phyloP scores from a whole-genome alignment of 1,139 yeast species.

The Kodamaea fungicola region DNA sequence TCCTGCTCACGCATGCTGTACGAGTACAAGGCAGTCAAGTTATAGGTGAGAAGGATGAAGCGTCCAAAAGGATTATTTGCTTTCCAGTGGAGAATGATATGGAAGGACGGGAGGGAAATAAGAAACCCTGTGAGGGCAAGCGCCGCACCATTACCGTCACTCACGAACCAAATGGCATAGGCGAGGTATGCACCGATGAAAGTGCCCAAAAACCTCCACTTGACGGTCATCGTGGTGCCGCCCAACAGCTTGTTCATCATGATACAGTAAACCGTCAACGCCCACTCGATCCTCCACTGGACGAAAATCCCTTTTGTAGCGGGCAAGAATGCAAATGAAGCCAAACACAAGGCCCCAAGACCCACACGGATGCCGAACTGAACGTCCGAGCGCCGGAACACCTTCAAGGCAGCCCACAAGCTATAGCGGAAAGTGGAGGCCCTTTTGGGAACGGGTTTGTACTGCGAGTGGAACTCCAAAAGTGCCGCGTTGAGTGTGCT shows the following conservation, averaged over 20 bases:
- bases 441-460: slow-evolving; percentile 1
- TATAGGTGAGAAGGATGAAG: slow-evolving; percentile 72
- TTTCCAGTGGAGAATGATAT: slow-evolving; percentile 66
- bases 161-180: slow-evolving; percentile 52
- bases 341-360: slow-evolving; percentile 65
- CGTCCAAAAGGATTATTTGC: slow-evolving; percentile 64
- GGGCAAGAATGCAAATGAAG: slow-evolving; percentile 66
- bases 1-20: slow-evolving; percentile 64
- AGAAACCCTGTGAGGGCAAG: slow-evolving; percentile 58
- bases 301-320: slow-evolving; percentile 51
- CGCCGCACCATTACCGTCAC: slow-evolving; percentile 54
- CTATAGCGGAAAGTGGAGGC: slow-evolving; percentile 10
- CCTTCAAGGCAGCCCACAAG: slow-evolving; percentile 31
- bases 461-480: slow-evolving; percentile 29
- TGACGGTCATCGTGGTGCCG: slow-evolving; percentile 77
- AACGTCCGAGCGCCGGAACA: slow-evolving; percentile 58
- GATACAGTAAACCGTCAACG: slow-evolving; percentile 71
- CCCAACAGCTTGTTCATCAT: slow-evolving; percentile 88
- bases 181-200: slow-evolving; percentile 68
- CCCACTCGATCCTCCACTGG: slow-evolving; percentile 83
- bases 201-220: slow-evolving; percentile 75
- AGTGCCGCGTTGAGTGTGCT: slow-evolving; percentile 36
- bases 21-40: slow-evolving; percentile 74
- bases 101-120: slow-evolving; percentile 62
- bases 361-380: slow-evolving; percentile 82